Percentiles rank a stretch among this genome's conserved stretches.
phyloP scores from a whole-genome alignment of 106 monocot genomes.

The Amphibolis antarctica region DNA sequence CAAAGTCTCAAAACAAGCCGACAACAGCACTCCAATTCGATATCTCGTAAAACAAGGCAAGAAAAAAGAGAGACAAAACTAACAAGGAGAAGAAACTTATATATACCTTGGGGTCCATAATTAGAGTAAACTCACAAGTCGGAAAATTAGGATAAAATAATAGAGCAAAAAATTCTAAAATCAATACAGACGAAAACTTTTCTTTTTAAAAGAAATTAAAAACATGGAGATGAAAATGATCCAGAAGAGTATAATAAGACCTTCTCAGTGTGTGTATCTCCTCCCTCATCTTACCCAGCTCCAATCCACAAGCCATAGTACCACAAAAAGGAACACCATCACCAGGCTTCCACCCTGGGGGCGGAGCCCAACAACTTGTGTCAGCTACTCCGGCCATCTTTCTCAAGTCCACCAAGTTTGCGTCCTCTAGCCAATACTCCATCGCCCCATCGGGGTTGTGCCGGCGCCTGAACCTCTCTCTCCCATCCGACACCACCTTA shows the following conservation, averaged over 20 bases:
- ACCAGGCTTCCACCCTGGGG: slow-evolving; percentile 64
- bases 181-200: too few species aligned
- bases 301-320: slow-evolving; percentile 15
- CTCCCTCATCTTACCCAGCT: slow-evolving; percentile 24
- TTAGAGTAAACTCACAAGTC: too few species aligned
- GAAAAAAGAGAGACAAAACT: too few species aligned
- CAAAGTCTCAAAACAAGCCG: background rate
- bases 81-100: too few species aligned
- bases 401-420: slow-evolving; percentile 48
- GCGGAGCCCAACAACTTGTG: slow-evolving; percentile 77
- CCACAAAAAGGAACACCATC: slow-evolving; percentile 14
- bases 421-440: slow-evolving; percentile 97
- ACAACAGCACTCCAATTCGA: too few species aligned
- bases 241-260: slow-evolving; percentile 10
- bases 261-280: slow-evolving; percentile 35
- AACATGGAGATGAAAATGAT: background rate
- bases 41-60: background rate
- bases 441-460: slow-evolving; percentile 91
- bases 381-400: slow-evolving; percentile 51
- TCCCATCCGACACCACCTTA: slow-evolving; percentile 41
- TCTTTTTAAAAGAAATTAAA: too few species aligned
- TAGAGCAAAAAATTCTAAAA: too few species aligned
- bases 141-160: too few species aligned
- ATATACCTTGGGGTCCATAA: too few species aligned
- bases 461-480: slow-evolving; percentile 52